A percentile compares a stretch with the other conserved stretches of the same genome.
These are phyloP conservation scores for Phytophthora melonis DNA, from an alignment of 352 stramenopile species.

Conservation along the genomic window DNA sequence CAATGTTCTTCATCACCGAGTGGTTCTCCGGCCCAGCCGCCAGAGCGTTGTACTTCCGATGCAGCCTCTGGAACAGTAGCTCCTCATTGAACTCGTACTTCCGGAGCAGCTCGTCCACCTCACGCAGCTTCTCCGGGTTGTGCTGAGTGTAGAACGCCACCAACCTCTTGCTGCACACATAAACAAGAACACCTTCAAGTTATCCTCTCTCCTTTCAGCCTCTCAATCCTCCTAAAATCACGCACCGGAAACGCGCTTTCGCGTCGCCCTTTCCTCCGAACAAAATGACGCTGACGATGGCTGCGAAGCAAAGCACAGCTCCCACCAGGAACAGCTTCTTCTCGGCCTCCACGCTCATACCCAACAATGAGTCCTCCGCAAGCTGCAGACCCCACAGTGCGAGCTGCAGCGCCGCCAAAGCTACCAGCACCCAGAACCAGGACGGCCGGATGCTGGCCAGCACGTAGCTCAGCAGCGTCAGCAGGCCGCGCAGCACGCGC, in stretches of 20 bases:
- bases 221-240: no score
- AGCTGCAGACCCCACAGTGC: conserved; percentile 61
- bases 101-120: conserved; percentile 67
- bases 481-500: conserved; percentile 61
- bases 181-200: background rate
- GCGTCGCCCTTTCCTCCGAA: conserved; percentile 49
- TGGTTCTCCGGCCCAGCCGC: conserved; percentile 40
- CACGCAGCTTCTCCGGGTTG: conserved; percentile 72
- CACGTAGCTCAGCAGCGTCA: conserved; percentile 68
- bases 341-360: conserved; percentile 50
- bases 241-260: conserved; percentile 59
- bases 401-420: conserved; percentile 65
- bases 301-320: conserved; percentile 53
- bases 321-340: conserved; percentile 55
- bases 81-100: conserved; percentile 87
- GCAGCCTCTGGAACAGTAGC: conserved; percentile 75
- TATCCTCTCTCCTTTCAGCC: no score
- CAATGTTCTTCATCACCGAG: conserved; percentile 55
- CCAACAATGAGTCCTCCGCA: conserved; percentile 43
- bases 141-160: conserved; percentile 77
- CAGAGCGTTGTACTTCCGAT: conserved; percentile 84
- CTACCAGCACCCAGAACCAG: conserved; percentile 54
- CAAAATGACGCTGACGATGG: conserved; percentile 58
- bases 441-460: conserved; percentile 48
- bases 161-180: conserved; percentile 53